Conservation (phyloP, 768 basidiomycete species). For the Lentinula sp. region DNA sequence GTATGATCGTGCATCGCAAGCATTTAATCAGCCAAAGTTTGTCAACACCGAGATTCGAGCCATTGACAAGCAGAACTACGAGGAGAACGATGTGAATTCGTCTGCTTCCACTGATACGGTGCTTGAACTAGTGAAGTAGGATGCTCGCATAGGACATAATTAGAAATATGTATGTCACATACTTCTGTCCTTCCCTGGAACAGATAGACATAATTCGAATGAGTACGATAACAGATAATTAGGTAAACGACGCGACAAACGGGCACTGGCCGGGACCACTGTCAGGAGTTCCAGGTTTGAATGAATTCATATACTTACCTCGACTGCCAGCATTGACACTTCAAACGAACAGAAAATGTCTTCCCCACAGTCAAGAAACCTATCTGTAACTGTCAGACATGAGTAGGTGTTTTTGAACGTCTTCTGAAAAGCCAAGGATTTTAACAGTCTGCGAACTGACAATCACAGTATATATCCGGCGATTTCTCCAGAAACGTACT, state of each 20-base stretch:
- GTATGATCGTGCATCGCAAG: not conserved
- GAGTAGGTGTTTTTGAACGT: not conserved
- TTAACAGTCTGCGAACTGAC: no score
- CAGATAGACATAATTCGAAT: no score
- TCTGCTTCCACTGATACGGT: not conserved
- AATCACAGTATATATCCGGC: conserved; percentile 16
- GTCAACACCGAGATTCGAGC: not conserved
- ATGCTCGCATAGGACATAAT: not conserved
- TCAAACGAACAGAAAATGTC: not conserved
- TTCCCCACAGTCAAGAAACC: not conserved
- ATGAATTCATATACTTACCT: no score
- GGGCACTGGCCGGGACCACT: no score
- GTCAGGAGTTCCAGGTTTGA: no score
- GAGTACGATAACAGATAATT: no score
- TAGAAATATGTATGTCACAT: no score
- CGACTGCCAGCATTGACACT: not conserved
- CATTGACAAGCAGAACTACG: not conserved
- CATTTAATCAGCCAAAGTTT: not conserved
- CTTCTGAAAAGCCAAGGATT: not conserved
- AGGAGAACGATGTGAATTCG: not conserved
- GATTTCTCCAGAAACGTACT: conserved; percentile 17
- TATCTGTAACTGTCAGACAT: not conserved
- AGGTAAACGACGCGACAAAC: no score
- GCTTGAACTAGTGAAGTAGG: not conserved
- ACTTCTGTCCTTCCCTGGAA: no score